These are phyloP conservation scores for Fraxinus americana DNA, from an alignment of 257 asterid species.

Conservation along the genomic window DNA sequence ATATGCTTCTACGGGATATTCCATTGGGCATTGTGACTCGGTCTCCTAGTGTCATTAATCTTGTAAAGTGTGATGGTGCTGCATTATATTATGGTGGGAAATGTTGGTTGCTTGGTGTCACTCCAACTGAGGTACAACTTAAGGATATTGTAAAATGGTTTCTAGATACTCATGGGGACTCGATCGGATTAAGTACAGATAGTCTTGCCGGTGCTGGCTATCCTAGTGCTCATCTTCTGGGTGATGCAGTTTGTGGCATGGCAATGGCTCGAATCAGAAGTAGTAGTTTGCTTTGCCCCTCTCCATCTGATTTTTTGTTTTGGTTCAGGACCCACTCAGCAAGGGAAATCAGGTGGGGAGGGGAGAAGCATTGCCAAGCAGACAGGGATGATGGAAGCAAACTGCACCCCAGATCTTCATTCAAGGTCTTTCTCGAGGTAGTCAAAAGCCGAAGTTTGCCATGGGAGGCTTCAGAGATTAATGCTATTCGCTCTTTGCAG, in stretches of 20 bases:
- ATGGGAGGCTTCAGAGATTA: constrained; percentile 66
- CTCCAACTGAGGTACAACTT: constrained; percentile 62
- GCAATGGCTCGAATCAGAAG: constrained; percentile 46
- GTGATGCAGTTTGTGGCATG: constrained; percentile 72
- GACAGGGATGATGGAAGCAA: constrained; percentile 55
- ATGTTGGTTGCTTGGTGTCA: constrained; percentile 67
- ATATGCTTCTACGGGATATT: constrained; percentile 66
- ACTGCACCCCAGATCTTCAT: constrained; percentile 73
- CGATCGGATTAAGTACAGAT: constrained; percentile 62
- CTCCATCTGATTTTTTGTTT: constrained; percentile 46
- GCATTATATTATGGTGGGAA: constrained; percentile 52
- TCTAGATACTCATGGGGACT: constrained; percentile 38
- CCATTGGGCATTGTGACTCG: constrained; percentile 57
- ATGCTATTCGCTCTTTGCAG: constrained; percentile 67
- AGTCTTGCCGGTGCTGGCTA: constrained; percentile 57
- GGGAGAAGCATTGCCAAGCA: constrained; percentile 56
- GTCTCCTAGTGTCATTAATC: constrained; percentile 66
- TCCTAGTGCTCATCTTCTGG: constrained; percentile 52
- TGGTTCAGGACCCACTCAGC: constrained; percentile 71
- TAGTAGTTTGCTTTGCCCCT: neutral
- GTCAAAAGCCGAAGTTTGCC: constrained; percentile 52
- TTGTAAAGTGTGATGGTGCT: constrained; percentile 75
- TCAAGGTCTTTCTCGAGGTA: constrained; percentile 61
- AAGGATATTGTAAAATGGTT: constrained; percentile 55
- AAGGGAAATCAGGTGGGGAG: constrained; percentile 63